Conservation (phyloP, 805 yeast genomes). For the Ogataea ganodermae region DNA sequence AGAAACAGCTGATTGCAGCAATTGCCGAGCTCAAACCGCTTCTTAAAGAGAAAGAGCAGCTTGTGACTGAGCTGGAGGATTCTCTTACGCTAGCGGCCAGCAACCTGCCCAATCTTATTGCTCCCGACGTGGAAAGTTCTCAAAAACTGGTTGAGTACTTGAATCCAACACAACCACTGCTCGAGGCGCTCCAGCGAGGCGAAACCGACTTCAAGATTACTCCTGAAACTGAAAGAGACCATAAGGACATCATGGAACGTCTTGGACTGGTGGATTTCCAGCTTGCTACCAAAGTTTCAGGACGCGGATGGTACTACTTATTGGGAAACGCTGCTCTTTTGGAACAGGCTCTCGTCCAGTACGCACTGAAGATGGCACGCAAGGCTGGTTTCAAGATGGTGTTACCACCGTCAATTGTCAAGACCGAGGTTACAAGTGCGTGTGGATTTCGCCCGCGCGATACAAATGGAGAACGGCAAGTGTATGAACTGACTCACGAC, state of each 20-base stretch:
- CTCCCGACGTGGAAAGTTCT: slow-evolving; percentile 44
- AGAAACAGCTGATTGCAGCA: slow-evolving; percentile 14
- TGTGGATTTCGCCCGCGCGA: slow-evolving; percentile 97
- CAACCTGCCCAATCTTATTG: slow-evolving; percentile 64
- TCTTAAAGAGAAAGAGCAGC: slow-evolving; percentile 31
- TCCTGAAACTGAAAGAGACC: slow-evolving; percentile 47
- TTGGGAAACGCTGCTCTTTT: slow-evolving; percentile 81
- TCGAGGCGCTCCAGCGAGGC: neutral
- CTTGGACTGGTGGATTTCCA: slow-evolving; percentile 69
- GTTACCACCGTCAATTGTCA: slow-evolving; percentile 84
- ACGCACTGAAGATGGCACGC: slow-evolving; percentile 68
- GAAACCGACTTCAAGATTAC: slow-evolving; percentile 20
- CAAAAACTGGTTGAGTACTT: slow-evolving; percentile 54
- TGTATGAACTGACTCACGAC: slow-evolving; percentile 56
- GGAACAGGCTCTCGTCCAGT: slow-evolving; percentile 88
- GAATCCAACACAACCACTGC: slow-evolving; percentile 43
- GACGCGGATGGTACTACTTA: slow-evolving; percentile 86
- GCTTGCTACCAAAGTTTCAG: slow-evolving; percentile 74
- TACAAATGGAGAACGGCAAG: slow-evolving; percentile 80
- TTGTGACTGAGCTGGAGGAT: slow-evolving; percentile 35
- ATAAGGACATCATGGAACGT: slow-evolving; percentile 67
- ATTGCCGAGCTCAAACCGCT: slow-evolving; percentile 32
- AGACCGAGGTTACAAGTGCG: slow-evolving; percentile 73
- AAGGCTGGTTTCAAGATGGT: slow-evolving; percentile 66
- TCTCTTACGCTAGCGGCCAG: slow-evolving; percentile 44